Conservation (phyloP, 78 protist genomes). For the Speleostelium caveatum region DNA sequence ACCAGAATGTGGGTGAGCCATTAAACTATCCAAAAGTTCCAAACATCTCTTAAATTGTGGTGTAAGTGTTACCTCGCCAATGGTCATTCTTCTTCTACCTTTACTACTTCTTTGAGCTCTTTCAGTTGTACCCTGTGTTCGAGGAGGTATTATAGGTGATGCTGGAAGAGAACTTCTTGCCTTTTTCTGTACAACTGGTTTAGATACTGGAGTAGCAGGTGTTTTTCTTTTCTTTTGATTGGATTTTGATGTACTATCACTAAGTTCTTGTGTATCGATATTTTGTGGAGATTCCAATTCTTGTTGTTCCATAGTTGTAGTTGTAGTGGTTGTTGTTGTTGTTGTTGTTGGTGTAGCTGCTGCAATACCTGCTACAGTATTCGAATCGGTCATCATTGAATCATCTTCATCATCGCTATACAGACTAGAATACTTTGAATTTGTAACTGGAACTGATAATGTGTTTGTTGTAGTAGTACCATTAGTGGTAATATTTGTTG, state of each 20-base stretch:
- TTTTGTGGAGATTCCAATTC: not conserved
- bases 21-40: slow-evolving; percentile 16
- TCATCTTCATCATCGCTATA: slow-evolving; percentile 78
- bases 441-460: not conserved
- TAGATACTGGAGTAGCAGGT: not conserved
- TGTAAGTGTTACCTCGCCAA: slow-evolving; percentile 1
- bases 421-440: slow-evolving; percentile 22
- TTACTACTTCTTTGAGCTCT: slow-evolving; percentile 61
- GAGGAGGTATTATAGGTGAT: slow-evolving; percentile 4
- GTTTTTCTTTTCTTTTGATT: not conserved
- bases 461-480: slow-evolving; percentile 12
- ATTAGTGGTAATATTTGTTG: not conserved
- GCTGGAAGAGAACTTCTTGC: slow-evolving; percentile 3
- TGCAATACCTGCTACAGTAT: not conserved
- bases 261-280: not conserved
- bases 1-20: slow-evolving; percentile 24
- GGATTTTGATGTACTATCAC: not conserved
- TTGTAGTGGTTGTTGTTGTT: slow-evolving; percentile 10
- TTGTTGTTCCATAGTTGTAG: not conserved
- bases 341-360: not conserved
- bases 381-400: not conserved
- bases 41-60: slow-evolving; percentile 45
- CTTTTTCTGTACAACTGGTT: not conserved
- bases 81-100: slow-evolving; percentile 13
- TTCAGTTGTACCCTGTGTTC: slow-evolving; percentile 1